Percentiles rank a stretch among this genome's conserved stretches.
Conservation (phyloP, 768 basidiomycete genomes). For the Boletus sensibilis region DNA sequence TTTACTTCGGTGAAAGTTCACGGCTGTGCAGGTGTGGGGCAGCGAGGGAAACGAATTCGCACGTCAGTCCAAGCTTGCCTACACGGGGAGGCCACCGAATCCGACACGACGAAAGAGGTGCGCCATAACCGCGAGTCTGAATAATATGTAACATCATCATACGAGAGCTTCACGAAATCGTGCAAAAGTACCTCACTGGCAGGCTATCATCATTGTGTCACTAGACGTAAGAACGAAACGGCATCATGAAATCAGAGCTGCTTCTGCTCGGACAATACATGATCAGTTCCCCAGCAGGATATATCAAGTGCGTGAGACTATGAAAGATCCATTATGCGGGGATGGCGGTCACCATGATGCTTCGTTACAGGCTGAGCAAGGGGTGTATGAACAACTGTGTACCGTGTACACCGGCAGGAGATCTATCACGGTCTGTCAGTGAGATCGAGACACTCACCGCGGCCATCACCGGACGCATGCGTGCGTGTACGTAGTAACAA, state of each 20-base stretch:
- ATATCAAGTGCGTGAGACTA: background rate
- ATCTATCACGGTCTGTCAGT: background rate
- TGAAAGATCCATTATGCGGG: background rate
- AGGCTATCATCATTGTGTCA: background rate
- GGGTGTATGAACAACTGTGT: background rate
- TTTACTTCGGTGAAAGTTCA: background rate
- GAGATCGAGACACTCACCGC: constrained; percentile 5
- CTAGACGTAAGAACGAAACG: constrained; percentile 7
- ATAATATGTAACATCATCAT: background rate
- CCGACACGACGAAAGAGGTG: background rate
- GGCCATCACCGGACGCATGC: constrained; percentile 18
- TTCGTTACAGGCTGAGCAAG: background rate
- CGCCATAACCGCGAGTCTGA: constrained; percentile 1
- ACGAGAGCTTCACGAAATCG: constrained; percentile 1
- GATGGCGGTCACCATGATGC: constrained; percentile 10
- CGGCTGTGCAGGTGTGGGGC: constrained; percentile 21
- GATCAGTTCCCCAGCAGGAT: constrained; percentile 1
- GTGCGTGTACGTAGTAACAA: background rate
- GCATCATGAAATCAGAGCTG: background rate
- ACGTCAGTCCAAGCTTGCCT: constrained; percentile 3
- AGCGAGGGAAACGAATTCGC: constrained; percentile 11
- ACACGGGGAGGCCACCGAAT: background rate
- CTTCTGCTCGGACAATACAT: background rate
- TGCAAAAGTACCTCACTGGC: background rate
- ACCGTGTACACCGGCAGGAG: background rate